Base-by-base conservation (phyloP, 352 stramenopile species). In the Pythium apleroticum region DNA sequence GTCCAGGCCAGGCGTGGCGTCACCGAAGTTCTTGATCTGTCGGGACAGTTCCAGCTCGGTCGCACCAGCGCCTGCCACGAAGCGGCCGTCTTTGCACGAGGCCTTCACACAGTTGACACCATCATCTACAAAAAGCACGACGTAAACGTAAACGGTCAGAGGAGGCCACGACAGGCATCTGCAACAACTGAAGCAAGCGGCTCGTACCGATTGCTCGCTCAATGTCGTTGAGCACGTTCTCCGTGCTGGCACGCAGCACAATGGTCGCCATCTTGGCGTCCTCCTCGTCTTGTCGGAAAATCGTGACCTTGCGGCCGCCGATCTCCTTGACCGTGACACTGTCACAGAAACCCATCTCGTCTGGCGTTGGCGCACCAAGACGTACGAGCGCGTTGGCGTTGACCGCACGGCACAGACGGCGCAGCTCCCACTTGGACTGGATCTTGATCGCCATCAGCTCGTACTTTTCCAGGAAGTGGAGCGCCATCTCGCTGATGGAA, bases 391-490 rank as follows among this genome's bases (percentile, higher is more conserved):
- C 97, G 62, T 98, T 99, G 28, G 97, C 97, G 63, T 97, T 96
- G 33, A 98, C 94, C 3, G 97, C 97, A 58, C 96, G 88, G 81
- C 97, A 99, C 41, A 99, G 73, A 55, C 98, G 90, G 63, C 97
- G 91, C 53, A 99, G 76, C 73, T 99, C 97, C 95, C 96, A 99
- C 86, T 99, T 99, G 72, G 90, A 98, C 63, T 83, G 81, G 72
- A 99, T 97, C 75, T 98, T 99, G 39, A 99, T 64, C 48, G 90
- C 94, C 77, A 99, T 90, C 58, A 99, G 78, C 52, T 97, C 78
- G 82, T 99, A 99, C 75, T 98, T 97, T 63, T 99, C 96, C 52
- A 99, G 81, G 69, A 99, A 99, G 77, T 99, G 98, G 60, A 99
- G 69, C 28, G 97, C 97, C 97, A 99, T 99, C 79, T 99, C 97